phyloP scores from a whole-genome alignment of 2,329 filamentous ascomycete species.

The Trichophyton mentagrophytes region DNA sequence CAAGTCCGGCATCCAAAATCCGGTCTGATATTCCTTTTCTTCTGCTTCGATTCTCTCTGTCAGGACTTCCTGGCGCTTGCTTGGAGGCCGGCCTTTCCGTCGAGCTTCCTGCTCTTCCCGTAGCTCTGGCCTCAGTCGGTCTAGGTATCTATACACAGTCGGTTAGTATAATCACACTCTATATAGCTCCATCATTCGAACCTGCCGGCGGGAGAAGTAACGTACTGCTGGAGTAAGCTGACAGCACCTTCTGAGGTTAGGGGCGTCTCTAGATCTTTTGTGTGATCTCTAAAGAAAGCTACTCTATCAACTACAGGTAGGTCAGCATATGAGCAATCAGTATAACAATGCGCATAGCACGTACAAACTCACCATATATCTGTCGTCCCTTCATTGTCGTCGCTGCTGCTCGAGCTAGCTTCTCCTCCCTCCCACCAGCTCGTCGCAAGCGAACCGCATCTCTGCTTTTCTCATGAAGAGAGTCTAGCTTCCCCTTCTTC shows the following conservation, averaged over 20 bases:
- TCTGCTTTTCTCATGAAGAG: constrained; percentile 76
- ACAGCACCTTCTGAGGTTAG: constrained; percentile 13
- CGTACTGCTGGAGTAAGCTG: background rate
- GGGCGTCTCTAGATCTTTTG: constrained; percentile 19
- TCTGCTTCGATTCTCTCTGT: constrained; percentile 58
- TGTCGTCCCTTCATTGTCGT: constrained; percentile 61
- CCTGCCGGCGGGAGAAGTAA: background rate
- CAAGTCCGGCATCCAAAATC: constrained; percentile 71
- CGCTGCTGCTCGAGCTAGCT: constrained; percentile 59
- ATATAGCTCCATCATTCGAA: background rate
- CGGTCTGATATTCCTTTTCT: constrained; percentile 65
- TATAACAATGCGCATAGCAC: background rate
- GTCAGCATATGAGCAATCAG: background rate
- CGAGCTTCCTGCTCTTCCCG: constrained; percentile 44
- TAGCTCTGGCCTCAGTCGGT: constrained; percentile 27
- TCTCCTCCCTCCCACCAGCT: constrained; percentile 69
- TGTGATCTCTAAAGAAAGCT: constrained; percentile 55
- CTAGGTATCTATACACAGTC: constrained; percentile 23
- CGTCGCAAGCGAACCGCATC: constrained; percentile 71
- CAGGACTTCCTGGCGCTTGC: constrained; percentile 62
- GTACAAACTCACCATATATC: constrained; percentile 48
- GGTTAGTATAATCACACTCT: background rate
- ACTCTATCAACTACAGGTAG: constrained; percentile 48
- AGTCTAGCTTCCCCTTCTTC: constrained; percentile 63
- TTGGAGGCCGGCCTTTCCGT: constrained; percentile 68